phyloP scores from a whole-genome alignment of 225 moss, liverwort and hornwort species.

The Straminergon stramineum region DNA sequence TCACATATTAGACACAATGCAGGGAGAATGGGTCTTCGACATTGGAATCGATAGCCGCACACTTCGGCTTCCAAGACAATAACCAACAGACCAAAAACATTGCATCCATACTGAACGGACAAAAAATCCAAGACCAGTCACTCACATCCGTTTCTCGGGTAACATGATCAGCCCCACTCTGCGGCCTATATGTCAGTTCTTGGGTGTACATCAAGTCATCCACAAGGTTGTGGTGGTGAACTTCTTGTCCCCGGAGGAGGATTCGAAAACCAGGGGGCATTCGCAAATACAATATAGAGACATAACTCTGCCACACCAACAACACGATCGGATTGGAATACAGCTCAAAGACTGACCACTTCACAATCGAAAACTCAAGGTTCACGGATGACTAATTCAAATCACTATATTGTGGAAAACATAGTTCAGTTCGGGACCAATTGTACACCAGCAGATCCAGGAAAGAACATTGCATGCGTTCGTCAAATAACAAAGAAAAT shows the following conservation, averaged over 20 bases:
- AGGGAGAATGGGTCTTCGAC: neutral
- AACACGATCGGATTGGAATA: neutral
- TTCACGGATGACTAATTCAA: neutral
- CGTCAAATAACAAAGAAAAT: neutral
- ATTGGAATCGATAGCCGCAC: neutral
- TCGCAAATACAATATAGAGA: conserved; percentile 72
- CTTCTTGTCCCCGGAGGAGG: conserved; percentile 56
- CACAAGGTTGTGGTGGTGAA: conserved; percentile 58
- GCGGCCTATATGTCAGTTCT: conserved; percentile 67
- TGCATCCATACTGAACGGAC: neutral
- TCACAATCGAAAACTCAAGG: neutral
- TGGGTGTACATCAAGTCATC: conserved; percentile 68
- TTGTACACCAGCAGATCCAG: fast-evolving
- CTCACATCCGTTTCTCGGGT: conserved; percentile 52
- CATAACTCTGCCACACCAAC: conserved; percentile 42
- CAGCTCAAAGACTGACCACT: neutral
- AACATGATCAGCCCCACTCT: conserved; percentile 47
- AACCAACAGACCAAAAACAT: neutral
- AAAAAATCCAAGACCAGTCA: neutral
- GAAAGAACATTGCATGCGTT: neutral
- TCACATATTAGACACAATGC: neutral
- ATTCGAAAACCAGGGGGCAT: conserved; percentile 59
- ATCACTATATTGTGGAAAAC: too few species aligned
- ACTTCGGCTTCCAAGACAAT: neutral
- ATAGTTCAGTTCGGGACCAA: neutral